A percentile compares a stretch with the other conserved stretches of the same genome.
These are phyloP conservation scores for Saksenaea oblongispora DNA, from an alignment of 371 early-diverging fungal species.

Conservation along the genomic window DNA sequence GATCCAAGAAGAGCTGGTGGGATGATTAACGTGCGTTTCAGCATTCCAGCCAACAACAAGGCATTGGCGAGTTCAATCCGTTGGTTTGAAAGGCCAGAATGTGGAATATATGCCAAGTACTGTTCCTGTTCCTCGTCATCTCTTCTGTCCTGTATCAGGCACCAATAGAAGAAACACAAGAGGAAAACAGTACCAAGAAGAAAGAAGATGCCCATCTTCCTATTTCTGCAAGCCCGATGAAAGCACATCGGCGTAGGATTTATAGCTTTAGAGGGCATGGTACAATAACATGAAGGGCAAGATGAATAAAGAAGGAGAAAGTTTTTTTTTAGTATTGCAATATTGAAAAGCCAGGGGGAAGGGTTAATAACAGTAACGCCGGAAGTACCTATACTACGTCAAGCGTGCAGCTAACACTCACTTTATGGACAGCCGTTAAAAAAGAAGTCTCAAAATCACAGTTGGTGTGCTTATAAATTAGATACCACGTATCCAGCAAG, in stretches of 20 bases:
- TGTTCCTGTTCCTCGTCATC: conserved; percentile 2
- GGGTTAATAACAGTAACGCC: too few species aligned
- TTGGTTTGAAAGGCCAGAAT: conserved; percentile 62
- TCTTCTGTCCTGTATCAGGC: background rate
- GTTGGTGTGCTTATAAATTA: too few species aligned
- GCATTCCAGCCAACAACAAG: conserved; percentile 45
- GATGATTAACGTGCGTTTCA: conserved; percentile 59
- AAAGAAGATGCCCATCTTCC: background rate
- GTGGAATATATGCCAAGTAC: conserved; percentile 59
- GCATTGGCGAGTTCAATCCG: conserved; percentile 61
- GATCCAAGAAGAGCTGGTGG: conserved; percentile 54
- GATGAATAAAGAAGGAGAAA: background rate
- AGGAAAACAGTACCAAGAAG: background rate
- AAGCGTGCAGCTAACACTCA: too few species aligned
- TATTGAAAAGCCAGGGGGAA: too few species aligned
- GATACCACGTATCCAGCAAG: too few species aligned
- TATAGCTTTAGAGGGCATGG: background rate
- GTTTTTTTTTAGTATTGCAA: too few species aligned
- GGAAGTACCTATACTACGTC: too few species aligned
- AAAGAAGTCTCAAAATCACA: too few species aligned
- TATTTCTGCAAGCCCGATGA: background rate
- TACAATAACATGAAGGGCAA: background rate
- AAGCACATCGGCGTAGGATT: background rate
- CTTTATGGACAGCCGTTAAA: too few species aligned
- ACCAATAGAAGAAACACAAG: background rate